Evolutionary conservation across 176 grass and related monocot genomes (phyloP).

Genomic region (Ananas comosus): DNA sequence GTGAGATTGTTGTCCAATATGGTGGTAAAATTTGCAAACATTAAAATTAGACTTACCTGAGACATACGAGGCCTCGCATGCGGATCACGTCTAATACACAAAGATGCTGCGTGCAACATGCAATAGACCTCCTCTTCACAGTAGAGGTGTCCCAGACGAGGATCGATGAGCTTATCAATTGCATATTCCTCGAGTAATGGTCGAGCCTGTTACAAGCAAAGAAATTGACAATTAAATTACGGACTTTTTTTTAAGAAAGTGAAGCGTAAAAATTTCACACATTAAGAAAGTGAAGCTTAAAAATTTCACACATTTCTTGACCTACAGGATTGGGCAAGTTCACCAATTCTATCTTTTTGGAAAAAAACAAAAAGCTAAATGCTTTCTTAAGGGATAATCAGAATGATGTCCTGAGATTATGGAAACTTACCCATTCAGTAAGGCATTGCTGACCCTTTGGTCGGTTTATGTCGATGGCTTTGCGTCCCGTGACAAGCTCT

Average conservation of each 20-base stretch:
- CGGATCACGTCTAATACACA: conserved; percentile 82
- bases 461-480: conserved; percentile 91
- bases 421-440: conserved; percentile 82
- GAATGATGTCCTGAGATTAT: too few relatives aligned
- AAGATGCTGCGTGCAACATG: conserved; percentile 83
- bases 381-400: too few relatives aligned
- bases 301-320: too few relatives aligned
- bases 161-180: conserved; percentile 65
- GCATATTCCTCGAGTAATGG: conserved; percentile 58
- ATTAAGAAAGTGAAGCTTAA: background rate
- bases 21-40: too few relatives aligned
- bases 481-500: conserved; percentile 88
- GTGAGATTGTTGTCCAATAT: too few relatives aligned
- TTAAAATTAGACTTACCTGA: conserved; percentile 22
- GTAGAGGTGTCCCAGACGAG: conserved; percentile 50
- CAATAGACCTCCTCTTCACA: conserved; percentile 62
- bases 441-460: conserved; percentile 96
- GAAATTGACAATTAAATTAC: background rate
- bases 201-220: conserved; percentile 43
- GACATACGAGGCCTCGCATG: conserved; percentile 95
- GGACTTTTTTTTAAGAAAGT: background rate
- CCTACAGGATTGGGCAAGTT: too few relatives aligned
- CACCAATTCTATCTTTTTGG: too few relatives aligned
- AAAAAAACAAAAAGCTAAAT: too few relatives aligned
- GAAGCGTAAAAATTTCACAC: background rate